Base-by-base conservation (phyloP, 2,329 filamentous ascomycete genomes). In the Corinectria fuckeliana region DNA sequence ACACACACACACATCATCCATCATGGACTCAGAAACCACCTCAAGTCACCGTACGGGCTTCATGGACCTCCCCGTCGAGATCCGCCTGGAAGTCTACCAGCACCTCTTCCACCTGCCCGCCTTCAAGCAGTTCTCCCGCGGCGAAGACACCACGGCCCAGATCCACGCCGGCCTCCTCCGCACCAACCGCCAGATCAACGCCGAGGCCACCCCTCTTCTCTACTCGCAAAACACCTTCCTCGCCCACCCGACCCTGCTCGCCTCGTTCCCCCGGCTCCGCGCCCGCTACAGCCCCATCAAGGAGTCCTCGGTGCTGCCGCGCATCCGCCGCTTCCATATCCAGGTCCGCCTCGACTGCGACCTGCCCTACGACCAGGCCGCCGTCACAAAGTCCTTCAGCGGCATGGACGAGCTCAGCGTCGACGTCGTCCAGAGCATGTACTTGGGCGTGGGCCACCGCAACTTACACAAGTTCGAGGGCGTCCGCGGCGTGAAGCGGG, bases 61-160 rank as follows among this genome's bases (percentile, higher is more conserved):
- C 62, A 73, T 82, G 36, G 71, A 72, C 51, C 74, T 82, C 21
- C 79, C 80, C 30, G 64, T 77, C 47, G 80, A 82, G 66, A 73
- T 82, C 65, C 80, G 80, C 36, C 75, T 81, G 56, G 74, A 81
- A 54, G 79, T 82, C 62, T 82, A 81, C 72, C 58, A 68, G 20
- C 68, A 77, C 61, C 79, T 82, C 50, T 77, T 82, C 56, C 59
- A 69, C 62, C 69, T 78, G 42, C 64, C 71, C 5, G 75, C 73
- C 39, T 70, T 67, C 63, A 66, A 66, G 58, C 62, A 66, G 55
- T 64, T 66, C 60, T 49, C 60, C 58, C 52, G 55, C 58, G 57
- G 54, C 47, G 50, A 53, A 38, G 51, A 54, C 51, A 16, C 28
- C 4, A 36, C 32, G 30, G 50, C 60, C 56, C 48, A 63, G 42